Conservation (phyloP, 352 stramenopile species). For the Blastocystis sp. region DNA sequence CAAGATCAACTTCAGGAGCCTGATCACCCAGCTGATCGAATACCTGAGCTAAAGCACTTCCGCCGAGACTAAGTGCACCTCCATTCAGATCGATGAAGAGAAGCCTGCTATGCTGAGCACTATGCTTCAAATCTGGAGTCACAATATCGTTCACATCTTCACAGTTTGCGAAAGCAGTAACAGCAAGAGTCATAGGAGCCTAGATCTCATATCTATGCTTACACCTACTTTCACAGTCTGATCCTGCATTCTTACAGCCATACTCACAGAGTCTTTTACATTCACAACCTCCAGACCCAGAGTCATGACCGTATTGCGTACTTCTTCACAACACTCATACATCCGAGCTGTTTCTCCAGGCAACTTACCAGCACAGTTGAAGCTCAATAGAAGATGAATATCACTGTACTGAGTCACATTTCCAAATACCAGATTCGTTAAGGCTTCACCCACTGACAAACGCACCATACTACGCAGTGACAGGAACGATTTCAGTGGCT, state of each 20-base stretch:
- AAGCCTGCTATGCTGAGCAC: slow-evolving; percentile 73
- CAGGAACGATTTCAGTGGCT: slow-evolving; percentile 89
- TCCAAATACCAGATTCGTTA: slow-evolving; percentile 97
- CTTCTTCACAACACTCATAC: slow-evolving; percentile 91
- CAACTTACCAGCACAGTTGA: slow-evolving; percentile 99
- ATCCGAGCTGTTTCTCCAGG: slow-evolving; percentile 92
- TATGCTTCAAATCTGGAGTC: slow-evolving; percentile 89
- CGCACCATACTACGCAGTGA: slow-evolving; percentile 86
- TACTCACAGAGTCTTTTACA: slow-evolving; percentile 97
- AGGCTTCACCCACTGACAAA: slow-evolving; percentile 88
- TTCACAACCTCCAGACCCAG: slow-evolving; percentile 92
- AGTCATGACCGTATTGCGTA: slow-evolving; percentile 85
- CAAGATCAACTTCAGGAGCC: slow-evolving; percentile 81
- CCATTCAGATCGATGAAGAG: slow-evolving; percentile 89
- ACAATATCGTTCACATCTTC: slow-evolving; percentile 90
- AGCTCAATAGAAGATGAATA: slow-evolving; percentile 94
- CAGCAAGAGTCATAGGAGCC: slow-evolving; percentile 87
- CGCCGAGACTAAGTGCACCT: slow-evolving; percentile 75
- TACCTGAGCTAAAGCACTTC: slow-evolving; percentile 87
- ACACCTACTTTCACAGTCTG: slow-evolving; percentile 84
- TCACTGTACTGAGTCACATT: slow-evolving; percentile 84
- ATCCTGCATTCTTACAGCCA: slow-evolving; percentile 83
- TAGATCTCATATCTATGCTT: not conserved
- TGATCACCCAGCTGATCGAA: slow-evolving; percentile 73
- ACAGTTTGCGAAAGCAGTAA: slow-evolving; percentile 92